Conservation (phyloP, 345 rosid species). For the Eucalyptus victrix region DNA sequence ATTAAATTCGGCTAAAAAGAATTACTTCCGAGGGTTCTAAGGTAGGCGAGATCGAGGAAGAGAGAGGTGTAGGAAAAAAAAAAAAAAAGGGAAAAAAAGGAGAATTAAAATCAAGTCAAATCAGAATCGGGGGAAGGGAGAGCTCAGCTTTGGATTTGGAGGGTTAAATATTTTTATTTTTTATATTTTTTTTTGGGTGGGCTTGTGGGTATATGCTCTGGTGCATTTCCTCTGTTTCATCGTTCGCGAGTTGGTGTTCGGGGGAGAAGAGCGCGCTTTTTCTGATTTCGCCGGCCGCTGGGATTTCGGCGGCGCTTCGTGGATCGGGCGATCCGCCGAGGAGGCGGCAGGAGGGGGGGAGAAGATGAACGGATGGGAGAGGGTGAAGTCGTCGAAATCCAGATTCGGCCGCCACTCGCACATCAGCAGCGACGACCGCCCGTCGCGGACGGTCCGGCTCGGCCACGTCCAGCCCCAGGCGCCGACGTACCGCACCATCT, state of each 20-base stretch:
- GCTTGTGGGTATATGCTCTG: not conserved
- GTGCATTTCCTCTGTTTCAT: not conserved
- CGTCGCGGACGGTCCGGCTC: slow-evolving; percentile 66
- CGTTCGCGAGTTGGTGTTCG: not conserved
- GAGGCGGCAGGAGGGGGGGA: not conserved
- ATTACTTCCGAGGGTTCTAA: not conserved
- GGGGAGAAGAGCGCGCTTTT: not conserved
- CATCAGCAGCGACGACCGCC: slow-evolving; percentile 15
- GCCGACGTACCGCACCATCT: slow-evolving; percentile 82
- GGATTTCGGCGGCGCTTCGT: not conserved
- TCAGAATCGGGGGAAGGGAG: not conserved
- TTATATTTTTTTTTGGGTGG: not conserved
- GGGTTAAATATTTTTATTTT: not conserved
- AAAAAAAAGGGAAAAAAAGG: not conserved
- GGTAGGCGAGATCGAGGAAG: not conserved
- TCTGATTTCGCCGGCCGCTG: not conserved
- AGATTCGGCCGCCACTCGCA: slow-evolving; percentile 17
- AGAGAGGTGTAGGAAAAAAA: not conserved
- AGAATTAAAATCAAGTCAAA: not conserved
- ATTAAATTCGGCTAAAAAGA: not conserved
- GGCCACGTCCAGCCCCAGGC: slow-evolving; percentile 98
- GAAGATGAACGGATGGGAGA: slow-evolving; percentile 57
- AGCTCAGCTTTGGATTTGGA: not conserved
- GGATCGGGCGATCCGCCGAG: not conserved
- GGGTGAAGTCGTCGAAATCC: slow-evolving; percentile 45